phyloP scores from a whole-genome alignment of 2,329 filamentous ascomycete genomes.

The Graphilbum sp. region DNA sequence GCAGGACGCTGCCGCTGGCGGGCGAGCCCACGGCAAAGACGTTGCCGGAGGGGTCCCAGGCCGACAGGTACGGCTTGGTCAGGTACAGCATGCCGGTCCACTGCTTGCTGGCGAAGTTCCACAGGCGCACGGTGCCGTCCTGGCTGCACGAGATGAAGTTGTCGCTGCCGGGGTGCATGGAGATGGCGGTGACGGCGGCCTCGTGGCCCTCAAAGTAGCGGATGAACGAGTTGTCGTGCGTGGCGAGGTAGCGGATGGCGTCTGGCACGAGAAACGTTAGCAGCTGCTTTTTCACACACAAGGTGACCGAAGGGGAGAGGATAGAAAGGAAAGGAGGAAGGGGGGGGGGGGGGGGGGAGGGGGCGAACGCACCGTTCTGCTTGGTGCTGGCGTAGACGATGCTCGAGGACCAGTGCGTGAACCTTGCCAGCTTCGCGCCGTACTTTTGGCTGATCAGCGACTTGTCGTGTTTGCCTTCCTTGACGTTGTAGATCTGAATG shows the following conservation, averaged over 20 bases:
- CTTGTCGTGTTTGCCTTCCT: constrained; percentile 79
- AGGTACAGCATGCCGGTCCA: constrained; percentile 69
- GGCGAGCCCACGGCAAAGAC: constrained; percentile 85
- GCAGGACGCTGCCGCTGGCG: constrained; percentile 58
- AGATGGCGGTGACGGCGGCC: constrained; percentile 64
- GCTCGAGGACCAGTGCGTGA: constrained; percentile 80
- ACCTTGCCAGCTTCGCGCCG: constrained; percentile 82
- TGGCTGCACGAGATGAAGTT: constrained; percentile 83
- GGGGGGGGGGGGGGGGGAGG: too few relatives aligned
- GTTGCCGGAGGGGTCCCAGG: constrained; percentile 82
- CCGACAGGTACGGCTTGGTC: constrained; percentile 63
- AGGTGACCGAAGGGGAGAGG: too few relatives aligned
- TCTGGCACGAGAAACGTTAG: constrained; percentile 39
- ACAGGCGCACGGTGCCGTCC: constrained; percentile 82
- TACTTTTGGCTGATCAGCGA: constrained; percentile 91
- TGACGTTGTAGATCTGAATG: constrained; percentile 87
- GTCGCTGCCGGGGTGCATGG: constrained; percentile 73
- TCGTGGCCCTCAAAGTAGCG: constrained; percentile 92
- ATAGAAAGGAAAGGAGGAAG: too few relatives aligned
- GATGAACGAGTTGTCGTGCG: constrained; percentile 90
- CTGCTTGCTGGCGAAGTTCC: constrained; percentile 71
- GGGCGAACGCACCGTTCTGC: constrained; percentile 51
- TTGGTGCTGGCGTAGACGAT: constrained; percentile 95
- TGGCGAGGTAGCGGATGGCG: constrained; percentile 73
- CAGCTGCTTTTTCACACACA: too few relatives aligned